Evolutionary conservation across 2,329 filamentous ascomycete genomes (phyloP), one percentile per base, ranked within the genome.

Genomic region (Neonectria coccinea): DNA sequence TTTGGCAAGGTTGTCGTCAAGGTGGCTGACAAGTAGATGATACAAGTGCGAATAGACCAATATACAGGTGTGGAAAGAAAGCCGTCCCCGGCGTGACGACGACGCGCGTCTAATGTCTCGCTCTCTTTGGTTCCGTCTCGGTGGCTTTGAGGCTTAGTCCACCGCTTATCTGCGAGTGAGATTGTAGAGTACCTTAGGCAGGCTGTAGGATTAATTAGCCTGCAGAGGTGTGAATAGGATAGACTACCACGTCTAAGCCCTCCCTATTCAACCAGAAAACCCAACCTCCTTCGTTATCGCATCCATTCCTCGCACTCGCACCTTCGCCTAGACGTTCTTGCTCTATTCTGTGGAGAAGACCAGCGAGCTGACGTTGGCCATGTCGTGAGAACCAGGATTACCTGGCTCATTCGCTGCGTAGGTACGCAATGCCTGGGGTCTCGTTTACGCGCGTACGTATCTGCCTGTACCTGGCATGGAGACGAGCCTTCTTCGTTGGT

Each of bases 1-100:
- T 86, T 89, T 73, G 86, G 87, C 25, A 89, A 89, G 76, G 79
- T 89, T 31, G 80, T 85, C 9, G 78, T 89, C 59, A 83, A 74
- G 68, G 78, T 82, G 14, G 74, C 70, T 10, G 71, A 70, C 9
- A 75, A 76, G 67, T 57, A 54, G 53, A 64, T 51, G 22, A 25
- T 25, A 25, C 22, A 20, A 20, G 20, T 20, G 20, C 20, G 20
- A 20, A 5, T 25, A 25, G 22, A 25, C 22, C 22, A 25, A 25
- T 25, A 25, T 25, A 25, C 22, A 25, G 5, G 22, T 25, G 22
- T 25, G 22, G 22, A 25, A 25, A 5, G 22, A 25, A 25, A 5
- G 22, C 22, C 22, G 36, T 10, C 29, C 29, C 29, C 29, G 12
- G 10, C 8, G 29, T 33, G 31, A 25, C 12, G 10, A 18, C 20